These are phyloP conservation scores for Sechiopsis laciniata DNA, from an alignment of 306 rosid genomes.

Conservation along the genomic window DNA sequence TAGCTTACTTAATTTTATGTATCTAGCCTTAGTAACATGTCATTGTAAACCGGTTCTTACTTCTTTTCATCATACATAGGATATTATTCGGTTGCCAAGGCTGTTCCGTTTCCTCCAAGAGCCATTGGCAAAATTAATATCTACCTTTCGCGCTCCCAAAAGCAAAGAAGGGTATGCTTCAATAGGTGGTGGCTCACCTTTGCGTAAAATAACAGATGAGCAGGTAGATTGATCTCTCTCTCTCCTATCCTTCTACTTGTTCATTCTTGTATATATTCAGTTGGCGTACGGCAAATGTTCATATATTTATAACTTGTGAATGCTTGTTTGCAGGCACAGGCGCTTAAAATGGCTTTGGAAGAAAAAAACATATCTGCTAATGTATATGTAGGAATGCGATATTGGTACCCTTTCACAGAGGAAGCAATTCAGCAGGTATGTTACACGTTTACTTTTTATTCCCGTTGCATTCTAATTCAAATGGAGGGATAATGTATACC, in stretches of 20 bases:
- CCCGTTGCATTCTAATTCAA: slow-evolving; percentile 1
- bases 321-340: slow-evolving; percentile 60
- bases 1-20: slow-evolving; percentile 26
- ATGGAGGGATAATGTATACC: neutral
- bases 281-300: slow-evolving; percentile 14
- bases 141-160: slow-evolving; percentile 87
- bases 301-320: slow-evolving; percentile 19
- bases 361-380: slow-evolving; percentile 62
- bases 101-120: slow-evolving; percentile 74
- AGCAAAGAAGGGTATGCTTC: slow-evolving; percentile 98
- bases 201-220: slow-evolving; percentile 87
- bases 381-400: slow-evolving; percentile 92
- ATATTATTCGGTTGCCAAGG: slow-evolving; percentile 93
- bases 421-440: slow-evolving; percentile 87
- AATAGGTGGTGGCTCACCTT: slow-evolving; percentile 98
- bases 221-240: slow-evolving; percentile 48
- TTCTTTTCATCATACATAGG: slow-evolving; percentile 42
- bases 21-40: neutral
- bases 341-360: slow-evolving; percentile 74
- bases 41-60: slow-evolving; percentile 11
- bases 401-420: slow-evolving; percentile 98
- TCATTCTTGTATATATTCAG: neutral
- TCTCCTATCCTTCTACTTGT: neutral
- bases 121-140: slow-evolving; percentile 79
- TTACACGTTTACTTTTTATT: slow-evolving; percentile 20